Conservation (phyloP, 2,329 filamentous ascomycete species). For the Colletotrichum tofieldiae region DNA sequence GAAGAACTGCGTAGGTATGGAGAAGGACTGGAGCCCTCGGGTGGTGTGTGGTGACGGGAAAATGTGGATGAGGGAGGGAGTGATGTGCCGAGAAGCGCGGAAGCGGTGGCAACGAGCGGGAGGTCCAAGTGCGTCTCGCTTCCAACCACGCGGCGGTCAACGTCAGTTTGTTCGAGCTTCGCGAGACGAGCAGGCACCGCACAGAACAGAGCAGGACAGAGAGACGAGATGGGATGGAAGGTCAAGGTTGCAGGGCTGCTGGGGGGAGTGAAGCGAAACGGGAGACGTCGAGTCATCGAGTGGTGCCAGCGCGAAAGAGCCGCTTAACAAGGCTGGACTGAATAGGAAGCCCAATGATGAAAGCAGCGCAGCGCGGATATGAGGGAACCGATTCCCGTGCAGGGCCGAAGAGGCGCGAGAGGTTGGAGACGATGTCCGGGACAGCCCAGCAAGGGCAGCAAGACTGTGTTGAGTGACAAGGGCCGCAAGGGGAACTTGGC, state of each 20-base stretch:
- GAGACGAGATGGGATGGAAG: conserved; percentile 32
- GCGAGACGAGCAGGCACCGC: conserved; percentile 19
- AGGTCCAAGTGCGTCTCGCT: conserved; percentile 26
- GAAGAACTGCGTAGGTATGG: conserved; percentile 32
- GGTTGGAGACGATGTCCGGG: conserved; percentile 36
- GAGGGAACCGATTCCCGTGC: conserved; percentile 31
- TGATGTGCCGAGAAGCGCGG: conserved; percentile 33
- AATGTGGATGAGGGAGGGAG: conserved; percentile 6
- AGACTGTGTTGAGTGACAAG: conserved; percentile 26
- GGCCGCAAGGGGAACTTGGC: conserved; percentile 38
- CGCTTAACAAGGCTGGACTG: conserved; percentile 39
- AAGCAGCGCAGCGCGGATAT: conserved; percentile 28
- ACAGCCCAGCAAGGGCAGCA: conserved; percentile 34
- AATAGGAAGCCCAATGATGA: conserved; percentile 37
- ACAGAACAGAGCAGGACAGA: conserved; percentile 5
- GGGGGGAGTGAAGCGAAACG: conserved; percentile 32
- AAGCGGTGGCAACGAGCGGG: conserved; percentile 30
- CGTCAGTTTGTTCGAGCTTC: conserved; percentile 25
- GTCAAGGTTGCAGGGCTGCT: conserved; percentile 37
- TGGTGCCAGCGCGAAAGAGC: conserved; percentile 38
- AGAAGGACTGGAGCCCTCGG: conserved; percentile 34
- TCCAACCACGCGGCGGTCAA: conserved; percentile 28
- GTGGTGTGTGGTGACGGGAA: conserved; percentile 20
- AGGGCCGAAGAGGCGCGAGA: conserved; percentile 37
- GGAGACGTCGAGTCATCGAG: conserved; percentile 41